Percentiles rank a stretch among this genome's conserved stretches.
These are phyloP conservation scores for Geosmithia flava DNA, from an alignment of 2,329 filamentous ascomycete genomes.

Conservation along the genomic window DNA sequence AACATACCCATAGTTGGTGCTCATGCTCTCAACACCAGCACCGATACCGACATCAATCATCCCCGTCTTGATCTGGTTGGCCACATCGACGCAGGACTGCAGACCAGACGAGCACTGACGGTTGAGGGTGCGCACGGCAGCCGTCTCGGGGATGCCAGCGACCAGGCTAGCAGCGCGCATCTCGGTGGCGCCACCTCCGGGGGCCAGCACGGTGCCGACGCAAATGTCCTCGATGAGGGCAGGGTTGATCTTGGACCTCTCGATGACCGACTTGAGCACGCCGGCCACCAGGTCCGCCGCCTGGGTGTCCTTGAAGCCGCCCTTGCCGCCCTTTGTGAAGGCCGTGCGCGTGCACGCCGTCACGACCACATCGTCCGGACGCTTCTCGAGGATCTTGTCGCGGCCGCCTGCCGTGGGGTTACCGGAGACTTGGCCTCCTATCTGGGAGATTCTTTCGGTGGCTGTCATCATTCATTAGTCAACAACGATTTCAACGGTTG, in stretches of 20 bases:
- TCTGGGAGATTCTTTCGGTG: constrained; percentile 44
- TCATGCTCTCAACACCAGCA: constrained; percentile 96
- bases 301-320: constrained; percentile 88
- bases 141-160: constrained; percentile 76
- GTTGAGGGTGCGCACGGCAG: constrained; percentile 82
- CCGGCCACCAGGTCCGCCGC: constrained; percentile 77
- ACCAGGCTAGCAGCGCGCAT: constrained; percentile 87
- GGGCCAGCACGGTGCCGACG: constrained; percentile 82
- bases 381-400: constrained; percentile 51
- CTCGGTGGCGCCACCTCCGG: constrained; percentile 90
- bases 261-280: constrained; percentile 68
- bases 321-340: constrained; percentile 86
- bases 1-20: constrained; percentile 70
- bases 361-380: constrained; percentile 70
- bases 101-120: constrained; percentile 89
- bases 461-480: constrained; percentile 22
- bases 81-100: constrained; percentile 86
- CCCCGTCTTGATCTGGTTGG: constrained; percentile 78
- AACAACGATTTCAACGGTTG: neutral
- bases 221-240: constrained; percentile 81
- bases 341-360: constrained; percentile 85
- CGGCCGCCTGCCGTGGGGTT: constrained; percentile 40
- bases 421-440: constrained; percentile 50
- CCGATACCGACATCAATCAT: constrained; percentile 96
- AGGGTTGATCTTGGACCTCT: constrained; percentile 82